Base-by-base conservation (phyloP, 768 basidiomycete genomes). In the Amyloporia xantha region DNA sequence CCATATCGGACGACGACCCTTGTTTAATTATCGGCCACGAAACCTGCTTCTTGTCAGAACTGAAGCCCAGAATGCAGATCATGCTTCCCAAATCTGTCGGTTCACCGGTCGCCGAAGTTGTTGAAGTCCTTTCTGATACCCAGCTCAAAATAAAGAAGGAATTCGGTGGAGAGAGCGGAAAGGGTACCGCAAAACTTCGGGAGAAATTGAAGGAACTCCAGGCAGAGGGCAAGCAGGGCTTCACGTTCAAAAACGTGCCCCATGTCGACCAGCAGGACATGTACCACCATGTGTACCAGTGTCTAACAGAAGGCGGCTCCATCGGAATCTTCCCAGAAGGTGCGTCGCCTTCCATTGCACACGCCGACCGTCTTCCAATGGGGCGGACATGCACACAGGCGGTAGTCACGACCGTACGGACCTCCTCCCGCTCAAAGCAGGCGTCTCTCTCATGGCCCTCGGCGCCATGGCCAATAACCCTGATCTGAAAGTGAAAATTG, bases 321-420 rank as follows among this genome's bases (percentile, higher is more conserved):
- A 94, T 99, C 52, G 93, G 95, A 38, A 97, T 99, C 55, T 98
- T 99, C 62, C 96, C 96, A 35, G 96, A 98, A 84, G 95, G 94
- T 91, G n/a, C n/a, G n/a, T n/a, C n/a, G n/a, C n/a, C n/a, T n/a
- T n/a, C n/a, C n/a, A 55, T n/a, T n/a, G n/a, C 28, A 35, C 24
- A 27, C 5, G 26, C 23, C 17, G 28, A 7, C 36, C 33, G 26
- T 39, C 37, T 10, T 35, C 5, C 36, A 41, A n/a, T n/a, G n/a
- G n/a, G n/a, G n/a, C n/a, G n/a, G n/a, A n/a, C n/a, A n/a, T n/a
- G n/a, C n/a, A 17, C 20, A n/a, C 37, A 97, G 94, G 96, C 57
- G 96, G 96, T 48, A 97, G 94, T 50, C 96, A 99, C 66, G 96
- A 99, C 67, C 85, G 96, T 30, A 94, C 90, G 5, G 93, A 98